phyloP scores from a whole-genome alignment of 495 filamentous ascomycete species.

The Tetracladium setigerum region DNA sequence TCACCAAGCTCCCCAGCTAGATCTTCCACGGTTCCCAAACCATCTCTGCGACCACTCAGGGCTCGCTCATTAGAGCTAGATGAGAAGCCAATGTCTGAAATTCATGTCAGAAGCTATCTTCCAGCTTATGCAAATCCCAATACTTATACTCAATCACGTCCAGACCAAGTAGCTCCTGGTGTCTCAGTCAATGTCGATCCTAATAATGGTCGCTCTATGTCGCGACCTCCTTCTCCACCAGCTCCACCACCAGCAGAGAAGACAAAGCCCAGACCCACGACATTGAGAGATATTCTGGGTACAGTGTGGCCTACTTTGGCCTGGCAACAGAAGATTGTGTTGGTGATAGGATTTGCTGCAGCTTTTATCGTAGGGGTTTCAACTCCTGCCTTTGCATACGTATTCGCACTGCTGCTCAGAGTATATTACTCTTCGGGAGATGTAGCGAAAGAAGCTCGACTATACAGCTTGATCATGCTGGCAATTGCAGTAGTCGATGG shows the following conservation, averaged over 20 bases:
- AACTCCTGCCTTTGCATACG: conserved; percentile 71
- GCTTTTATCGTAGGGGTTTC: conserved; percentile 58
- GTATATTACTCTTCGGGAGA: conserved; percentile 52
- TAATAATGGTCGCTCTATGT: background rate
- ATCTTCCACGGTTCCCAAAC: too few relatives aligned
- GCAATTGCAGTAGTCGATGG: conserved; percentile 61
- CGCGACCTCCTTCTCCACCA: background rate
- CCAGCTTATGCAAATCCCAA: too few relatives aligned
- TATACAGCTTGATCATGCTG: conserved; percentile 65
- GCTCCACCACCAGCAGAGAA: background rate
- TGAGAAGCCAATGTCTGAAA: too few relatives aligned
- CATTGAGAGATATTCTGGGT: conserved; percentile 53
- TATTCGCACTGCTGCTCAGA: conserved; percentile 65
- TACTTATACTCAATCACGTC: too few relatives aligned
- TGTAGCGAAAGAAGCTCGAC: conserved; percentile 39
- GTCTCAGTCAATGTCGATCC: too few relatives aligned
- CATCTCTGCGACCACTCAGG: too few relatives aligned
- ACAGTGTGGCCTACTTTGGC: conserved; percentile 67
- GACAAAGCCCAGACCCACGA: conserved; percentile 16
- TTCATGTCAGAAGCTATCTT: too few relatives aligned
- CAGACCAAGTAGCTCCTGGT: too few relatives aligned
- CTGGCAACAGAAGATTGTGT: conserved; percentile 37
- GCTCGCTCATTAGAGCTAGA: too few relatives aligned
- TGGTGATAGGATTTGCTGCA: conserved; percentile 53
- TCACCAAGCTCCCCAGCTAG: background rate